Percentiles rank a stretch among this genome's conserved stretches.
phyloP scores from a whole-genome alignment of 73 alveolate species.

The Durusdinium trenchii region DNA sequence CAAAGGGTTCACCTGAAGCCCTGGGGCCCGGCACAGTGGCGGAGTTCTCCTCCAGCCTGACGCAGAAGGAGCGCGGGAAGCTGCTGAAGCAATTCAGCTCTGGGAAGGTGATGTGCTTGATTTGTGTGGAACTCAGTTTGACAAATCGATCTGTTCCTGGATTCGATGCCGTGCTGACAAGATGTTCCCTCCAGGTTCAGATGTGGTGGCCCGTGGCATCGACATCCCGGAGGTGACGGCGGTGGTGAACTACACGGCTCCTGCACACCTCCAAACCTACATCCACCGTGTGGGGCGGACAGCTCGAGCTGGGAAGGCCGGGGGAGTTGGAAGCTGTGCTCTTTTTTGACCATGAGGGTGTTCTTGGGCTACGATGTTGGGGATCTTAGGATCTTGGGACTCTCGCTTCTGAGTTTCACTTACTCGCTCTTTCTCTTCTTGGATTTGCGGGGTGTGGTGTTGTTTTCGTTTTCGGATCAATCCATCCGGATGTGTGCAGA shows the following conservation, averaged over 20 bases:
- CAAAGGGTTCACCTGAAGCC: too few species aligned
- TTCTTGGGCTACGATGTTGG: not conserved
- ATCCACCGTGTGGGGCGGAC: constrained; percentile 88
- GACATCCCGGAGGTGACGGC: constrained; percentile 90
- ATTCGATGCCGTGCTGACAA: not conserved
- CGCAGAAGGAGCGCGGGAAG: constrained; percentile 56
- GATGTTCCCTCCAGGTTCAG: constrained; percentile 3
- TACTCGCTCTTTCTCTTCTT: not conserved
- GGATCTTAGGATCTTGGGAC: not conserved
- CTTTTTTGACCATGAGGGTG: too few species aligned
- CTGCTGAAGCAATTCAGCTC: constrained; percentile 53
- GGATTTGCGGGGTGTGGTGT: not conserved
- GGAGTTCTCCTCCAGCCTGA: constrained; percentile 71
- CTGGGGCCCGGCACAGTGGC: constrained; percentile 11
- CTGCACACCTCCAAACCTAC: constrained; percentile 81
- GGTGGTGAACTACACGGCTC: constrained; percentile 81
- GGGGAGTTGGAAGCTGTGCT: not conserved
- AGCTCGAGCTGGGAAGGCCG: constrained; percentile 61
- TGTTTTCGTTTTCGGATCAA: too few species aligned
- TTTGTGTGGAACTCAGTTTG: not conserved
- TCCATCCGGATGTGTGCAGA: too few species aligned
- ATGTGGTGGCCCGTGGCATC: constrained; percentile 87
- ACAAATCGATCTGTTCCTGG: not conserved
- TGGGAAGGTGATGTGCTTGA: constrained; percentile 51
- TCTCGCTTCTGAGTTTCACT: not conserved